These are phyloP conservation scores for Cyphellophora attinorum DNA, from an alignment of 2,329 filamentous ascomycete genomes.

Conservation along the genomic window DNA sequence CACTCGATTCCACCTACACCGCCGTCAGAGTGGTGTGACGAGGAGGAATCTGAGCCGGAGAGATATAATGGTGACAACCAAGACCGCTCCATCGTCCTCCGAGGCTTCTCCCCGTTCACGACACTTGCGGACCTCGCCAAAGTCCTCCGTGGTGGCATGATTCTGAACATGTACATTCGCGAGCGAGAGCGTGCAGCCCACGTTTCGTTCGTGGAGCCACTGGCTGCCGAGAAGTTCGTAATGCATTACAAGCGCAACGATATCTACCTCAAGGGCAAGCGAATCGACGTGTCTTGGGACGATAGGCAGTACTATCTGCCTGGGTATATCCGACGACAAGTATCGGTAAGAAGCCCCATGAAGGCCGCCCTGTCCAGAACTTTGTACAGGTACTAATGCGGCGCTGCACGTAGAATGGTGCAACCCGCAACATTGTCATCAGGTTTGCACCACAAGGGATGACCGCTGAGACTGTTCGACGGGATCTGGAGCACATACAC, in stretches of 20 bases:
- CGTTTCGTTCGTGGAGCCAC: constrained; percentile 60
- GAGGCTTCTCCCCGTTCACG: constrained; percentile 51
- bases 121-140: constrained; percentile 58
- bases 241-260: constrained; percentile 55
- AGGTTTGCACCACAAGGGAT: constrained; percentile 47
- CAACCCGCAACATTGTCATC: constrained; percentile 66
- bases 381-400: too few species aligned
- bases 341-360: too few species aligned
- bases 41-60: constrained; percentile 5
- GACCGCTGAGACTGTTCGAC: constrained; percentile 55
- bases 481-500: constrained; percentile 74
- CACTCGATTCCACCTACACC: constrained; percentile 4
- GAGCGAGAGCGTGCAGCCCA: constrained; percentile 49
- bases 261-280: constrained; percentile 59
- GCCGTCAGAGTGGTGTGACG: constrained; percentile 24
- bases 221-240: constrained; percentile 56
- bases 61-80: neutral
- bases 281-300: constrained; percentile 54
- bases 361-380: too few species aligned
- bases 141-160: constrained; percentile 57
- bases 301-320: constrained; percentile 60
- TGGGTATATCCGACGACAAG: constrained; percentile 53
- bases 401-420: constrained; percentile 50
- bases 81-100: constrained; percentile 52
- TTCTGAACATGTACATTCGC: constrained; percentile 60